Evolutionary conservation across 169 alveolate genomes (phyloP).

Genomic region (Plasmodium knowlesi): DNA sequence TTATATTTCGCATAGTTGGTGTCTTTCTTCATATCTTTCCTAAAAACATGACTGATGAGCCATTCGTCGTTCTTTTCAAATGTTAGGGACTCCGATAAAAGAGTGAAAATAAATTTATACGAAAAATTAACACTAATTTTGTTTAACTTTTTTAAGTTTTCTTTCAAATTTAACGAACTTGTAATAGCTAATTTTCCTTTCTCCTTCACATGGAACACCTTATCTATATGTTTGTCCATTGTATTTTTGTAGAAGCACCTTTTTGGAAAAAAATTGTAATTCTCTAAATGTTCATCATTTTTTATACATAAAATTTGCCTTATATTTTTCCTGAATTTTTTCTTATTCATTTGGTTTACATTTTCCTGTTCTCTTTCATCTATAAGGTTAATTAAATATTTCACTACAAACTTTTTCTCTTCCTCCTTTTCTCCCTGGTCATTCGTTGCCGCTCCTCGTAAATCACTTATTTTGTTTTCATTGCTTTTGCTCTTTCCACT

Average conservation of each 20-base stretch:
- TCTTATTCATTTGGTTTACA: conserved; percentile 5
- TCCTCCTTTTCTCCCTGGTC: not conserved
- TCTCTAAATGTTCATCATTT: conserved; percentile 12
- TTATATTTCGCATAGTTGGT: conserved; percentile 33
- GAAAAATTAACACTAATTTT: conserved; percentile 13
- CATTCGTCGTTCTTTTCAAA: conserved; percentile 24
- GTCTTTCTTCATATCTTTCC: conserved; percentile 37
- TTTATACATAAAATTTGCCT: conserved; percentile 26
- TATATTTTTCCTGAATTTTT: conserved; percentile 36
- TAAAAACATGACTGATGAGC: conserved; percentile 21
- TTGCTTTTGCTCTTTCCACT: not conserved
- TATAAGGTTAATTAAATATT: conserved; percentile 46
- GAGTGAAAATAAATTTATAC: conserved; percentile 29
- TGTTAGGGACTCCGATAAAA: conserved; percentile 30
- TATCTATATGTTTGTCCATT: conserved; percentile 58
- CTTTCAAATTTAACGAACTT: conserved; percentile 30
- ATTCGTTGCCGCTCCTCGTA: not conserved
- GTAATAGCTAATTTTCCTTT: conserved; percentile 18
- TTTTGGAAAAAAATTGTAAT: conserved; percentile 31
- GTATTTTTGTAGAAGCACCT: conserved; percentile 32
- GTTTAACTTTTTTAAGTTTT: conserved; percentile 43
- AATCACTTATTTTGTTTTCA: not conserved
- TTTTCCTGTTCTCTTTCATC: conserved; percentile 19
- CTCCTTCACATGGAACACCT: conserved; percentile 28
- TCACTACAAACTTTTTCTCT: conserved; percentile 16